Conservation (phyloP, 2,329 filamentous ascomycete species). For the Chlorencoelia australis region DNA sequence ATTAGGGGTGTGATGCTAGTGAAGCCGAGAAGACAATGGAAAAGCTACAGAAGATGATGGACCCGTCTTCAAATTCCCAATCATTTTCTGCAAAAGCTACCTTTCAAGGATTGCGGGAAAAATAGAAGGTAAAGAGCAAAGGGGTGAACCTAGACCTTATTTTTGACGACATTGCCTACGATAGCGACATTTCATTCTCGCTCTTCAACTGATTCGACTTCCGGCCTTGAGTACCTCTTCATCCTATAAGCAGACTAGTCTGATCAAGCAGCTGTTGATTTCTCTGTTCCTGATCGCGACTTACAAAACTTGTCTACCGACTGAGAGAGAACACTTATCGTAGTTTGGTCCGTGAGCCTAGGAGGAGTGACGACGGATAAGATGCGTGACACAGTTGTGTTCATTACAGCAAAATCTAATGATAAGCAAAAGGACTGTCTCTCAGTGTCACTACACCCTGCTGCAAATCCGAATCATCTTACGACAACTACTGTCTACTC, state of each 20-base stretch:
- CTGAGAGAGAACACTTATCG: not conserved
- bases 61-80: not conserved
- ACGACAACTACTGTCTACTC: not conserved
- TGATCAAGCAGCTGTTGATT: not conserved
- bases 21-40: constrained; percentile 1
- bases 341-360: not conserved
- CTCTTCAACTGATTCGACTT: not conserved
- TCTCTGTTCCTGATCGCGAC: too few relatives aligned
- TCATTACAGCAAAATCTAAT: not conserved
- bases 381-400: not conserved
- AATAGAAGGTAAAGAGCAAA: not conserved
- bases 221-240: not conserved
- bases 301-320: constrained; percentile 1
- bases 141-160: not conserved
- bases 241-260: not conserved
- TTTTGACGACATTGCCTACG: not conserved
- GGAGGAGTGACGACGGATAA: not conserved
- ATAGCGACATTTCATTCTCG: not conserved
- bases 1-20: not conserved
- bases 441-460: not conserved
- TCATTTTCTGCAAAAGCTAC: not conserved
- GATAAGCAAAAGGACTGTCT: not conserved
- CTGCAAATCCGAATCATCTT: not conserved
- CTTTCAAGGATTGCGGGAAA: not conserved
- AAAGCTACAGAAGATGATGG: not conserved